Conservation (phyloP, 495 filamentous ascomycete species). For the Talaromyces adpressus region DNA sequence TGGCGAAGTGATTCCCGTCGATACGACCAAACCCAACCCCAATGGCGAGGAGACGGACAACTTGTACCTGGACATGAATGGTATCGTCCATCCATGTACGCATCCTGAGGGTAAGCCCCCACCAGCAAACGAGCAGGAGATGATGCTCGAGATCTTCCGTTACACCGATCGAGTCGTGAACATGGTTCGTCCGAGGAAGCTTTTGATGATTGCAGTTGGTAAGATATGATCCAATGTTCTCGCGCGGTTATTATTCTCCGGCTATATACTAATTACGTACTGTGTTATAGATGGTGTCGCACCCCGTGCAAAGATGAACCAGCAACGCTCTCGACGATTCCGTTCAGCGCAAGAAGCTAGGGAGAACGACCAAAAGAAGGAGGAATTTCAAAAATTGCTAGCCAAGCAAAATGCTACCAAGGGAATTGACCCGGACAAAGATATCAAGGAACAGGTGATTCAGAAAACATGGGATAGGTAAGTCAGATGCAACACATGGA, state of each 20-base stretch:
- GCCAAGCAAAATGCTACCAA: conserved; percentile 56
- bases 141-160: conserved; percentile 97
- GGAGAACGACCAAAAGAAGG: conserved; percentile 88
- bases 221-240: conserved; percentile 26
- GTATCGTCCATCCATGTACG: conserved; percentile 98
- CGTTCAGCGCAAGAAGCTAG: conserved; percentile 89
- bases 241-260: neutral
- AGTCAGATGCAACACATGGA: neutral
- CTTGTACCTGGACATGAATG: conserved; percentile 98
- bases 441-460: conserved; percentile 53
- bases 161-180: conserved; percentile 98
- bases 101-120: conserved; percentile 92
- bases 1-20: conserved; percentile 75
- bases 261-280: conserved; percentile 16
- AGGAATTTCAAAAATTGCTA: conserved; percentile 75
- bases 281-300: conserved; percentile 72
- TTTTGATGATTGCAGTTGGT: conserved; percentile 98
- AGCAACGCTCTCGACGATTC: conserved; percentile 87
- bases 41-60: conserved; percentile 99
- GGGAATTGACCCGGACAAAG: conserved; percentile 46
- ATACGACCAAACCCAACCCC: conserved; percentile 77
- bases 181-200: conserved; percentile 91
- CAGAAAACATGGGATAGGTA: conserved; percentile 88
- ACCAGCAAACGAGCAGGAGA: conserved; percentile 91
- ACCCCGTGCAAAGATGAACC: conserved; percentile 94